Evolutionary conservation across 495 filamentous ascomycete genomes (phyloP).

Genomic region (Neurospora intermedia): DNA sequence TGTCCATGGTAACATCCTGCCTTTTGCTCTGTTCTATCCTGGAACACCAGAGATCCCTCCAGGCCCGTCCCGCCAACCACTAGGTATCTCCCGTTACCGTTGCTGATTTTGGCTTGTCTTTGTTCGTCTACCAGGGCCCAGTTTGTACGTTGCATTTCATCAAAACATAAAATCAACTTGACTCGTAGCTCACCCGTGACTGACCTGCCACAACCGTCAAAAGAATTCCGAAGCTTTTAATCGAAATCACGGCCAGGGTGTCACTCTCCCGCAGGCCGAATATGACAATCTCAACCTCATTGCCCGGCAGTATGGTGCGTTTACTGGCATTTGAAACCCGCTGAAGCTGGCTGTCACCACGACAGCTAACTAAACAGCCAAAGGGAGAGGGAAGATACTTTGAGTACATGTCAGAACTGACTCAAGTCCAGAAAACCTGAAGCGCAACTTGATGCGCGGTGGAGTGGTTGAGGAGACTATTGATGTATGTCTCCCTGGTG

Average conservation of each 20-base stretch:
- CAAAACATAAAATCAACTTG: neutral
- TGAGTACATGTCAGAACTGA: neutral
- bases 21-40: neutral
- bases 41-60: neutral
- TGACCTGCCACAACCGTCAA: neutral
- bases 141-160: conserved; percentile 14
- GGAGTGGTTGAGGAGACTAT: conserved; percentile 53
- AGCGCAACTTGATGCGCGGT: conserved; percentile 48
- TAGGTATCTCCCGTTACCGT: neutral
- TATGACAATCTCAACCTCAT: conserved; percentile 21
- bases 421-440: conserved; percentile 44
- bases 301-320: conserved; percentile 27
- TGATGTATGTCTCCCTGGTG: conserved; percentile 32
- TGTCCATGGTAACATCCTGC: neutral
- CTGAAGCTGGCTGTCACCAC: neutral
- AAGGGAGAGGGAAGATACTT: neutral
- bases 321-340: neutral
- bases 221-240: conserved; percentile 7
- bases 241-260: conserved; percentile 1
- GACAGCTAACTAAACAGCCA: neutral
- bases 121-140: conserved; percentile 9
- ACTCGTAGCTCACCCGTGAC: neutral
- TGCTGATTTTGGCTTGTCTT: neutral
- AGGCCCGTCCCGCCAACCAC: neutral
- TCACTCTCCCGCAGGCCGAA: conserved; percentile 21